Conservation (phyloP, 2,329 filamentous ascomycete genomes). For the Alternaria incomplexa region DNA sequence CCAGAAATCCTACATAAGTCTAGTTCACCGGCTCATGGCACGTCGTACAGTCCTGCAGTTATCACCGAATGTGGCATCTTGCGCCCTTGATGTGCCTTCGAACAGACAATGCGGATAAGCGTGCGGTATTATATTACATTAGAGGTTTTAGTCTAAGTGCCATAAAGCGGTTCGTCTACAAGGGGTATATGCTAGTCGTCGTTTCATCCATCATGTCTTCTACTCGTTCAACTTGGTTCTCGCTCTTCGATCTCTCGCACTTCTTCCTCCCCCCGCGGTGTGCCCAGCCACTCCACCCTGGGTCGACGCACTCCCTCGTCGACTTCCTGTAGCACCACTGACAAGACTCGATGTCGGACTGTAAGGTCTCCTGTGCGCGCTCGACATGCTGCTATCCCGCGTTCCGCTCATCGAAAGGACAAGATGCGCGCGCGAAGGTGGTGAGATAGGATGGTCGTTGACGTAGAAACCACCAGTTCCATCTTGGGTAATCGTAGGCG, state of each 20-base stretch:
- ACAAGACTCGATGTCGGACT: slow-evolving; percentile 12
- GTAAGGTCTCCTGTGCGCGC: slow-evolving; percentile 8
- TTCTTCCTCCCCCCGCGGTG: slow-evolving; percentile 29
- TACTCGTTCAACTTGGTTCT: slow-evolving; percentile 20
- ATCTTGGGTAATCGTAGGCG: slow-evolving; percentile 12
- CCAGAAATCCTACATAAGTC: accelerated
- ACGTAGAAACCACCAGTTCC: slow-evolving; percentile 24
- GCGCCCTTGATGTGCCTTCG: slow-evolving; percentile 1
- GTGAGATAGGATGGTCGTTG: slow-evolving; percentile 14
- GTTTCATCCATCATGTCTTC: neutral
- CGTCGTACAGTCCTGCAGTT: neutral
- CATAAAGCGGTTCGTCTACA: neutral
- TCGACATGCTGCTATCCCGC: slow-evolving; percentile 16
- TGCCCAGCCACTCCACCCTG: neutral
- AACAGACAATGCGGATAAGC: neutral
- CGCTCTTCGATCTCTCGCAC: slow-evolving; percentile 30
- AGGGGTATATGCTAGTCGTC: neutral
- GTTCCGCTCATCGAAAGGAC: slow-evolving; percentile 11
- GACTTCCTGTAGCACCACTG: neutral
- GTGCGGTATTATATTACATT: neutral
- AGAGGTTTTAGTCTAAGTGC: neutral
- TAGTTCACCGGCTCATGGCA: slow-evolving; percentile 4
- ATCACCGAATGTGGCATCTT: slow-evolving; percentile 2
- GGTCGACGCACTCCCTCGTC: slow-evolving; percentile 2
- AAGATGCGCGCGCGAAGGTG: slow-evolving; percentile 18